phyloP scores from a whole-genome alignment of 805 yeast species.

The Metschnikowia peoriensis region DNA sequence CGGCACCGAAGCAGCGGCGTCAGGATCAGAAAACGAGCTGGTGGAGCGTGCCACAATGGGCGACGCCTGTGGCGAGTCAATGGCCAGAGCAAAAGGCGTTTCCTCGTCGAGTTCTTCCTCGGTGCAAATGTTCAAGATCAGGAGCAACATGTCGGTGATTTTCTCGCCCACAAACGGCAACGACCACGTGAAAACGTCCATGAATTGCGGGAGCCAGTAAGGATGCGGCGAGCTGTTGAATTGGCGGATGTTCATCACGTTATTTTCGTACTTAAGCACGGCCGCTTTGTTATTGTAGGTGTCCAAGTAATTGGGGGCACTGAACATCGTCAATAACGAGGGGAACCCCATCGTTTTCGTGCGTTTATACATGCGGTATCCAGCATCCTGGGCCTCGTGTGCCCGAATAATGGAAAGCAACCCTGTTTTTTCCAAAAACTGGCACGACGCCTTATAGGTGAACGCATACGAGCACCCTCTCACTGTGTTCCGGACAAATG shows the following conservation, averaged over 20 bases:
- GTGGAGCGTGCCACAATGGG: conserved; percentile 20
- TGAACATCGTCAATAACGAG: conserved; percentile 82
- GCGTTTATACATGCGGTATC: conserved; percentile 89
- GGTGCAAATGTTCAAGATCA: conserved; percentile 89
- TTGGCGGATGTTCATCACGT: conserved; percentile 93
- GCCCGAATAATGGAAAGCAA: conserved; percentile 87
- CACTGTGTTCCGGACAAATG: conserved; percentile 64
- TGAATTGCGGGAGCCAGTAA: conserved; percentile 92
- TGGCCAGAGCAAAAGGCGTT: conserved; percentile 45
- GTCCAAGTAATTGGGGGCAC: conserved; percentile 94
- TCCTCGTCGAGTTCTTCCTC: conserved; percentile 90
- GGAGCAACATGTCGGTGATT: conserved; percentile 87
- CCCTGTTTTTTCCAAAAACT: conserved; percentile 74
- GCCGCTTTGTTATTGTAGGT: conserved; percentile 95
- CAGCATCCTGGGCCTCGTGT: conserved; percentile 97
- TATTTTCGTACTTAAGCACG: conserved; percentile 83
- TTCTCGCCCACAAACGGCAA: conserved; percentile 96
- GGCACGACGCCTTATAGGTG: conserved; percentile 78
- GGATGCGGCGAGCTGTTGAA: conserved; percentile 94
- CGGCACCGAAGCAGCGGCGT: background rate
- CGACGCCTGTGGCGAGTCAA: conserved; percentile 18
- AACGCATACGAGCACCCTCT: conserved; percentile 93
- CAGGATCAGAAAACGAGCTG: conserved; percentile 6
- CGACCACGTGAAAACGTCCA: conserved; percentile 98
- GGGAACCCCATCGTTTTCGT: conserved; percentile 87